phyloP scores from a whole-genome alignment of 2,329 filamentous ascomycete species.

The Sphaerulina musiva region DNA sequence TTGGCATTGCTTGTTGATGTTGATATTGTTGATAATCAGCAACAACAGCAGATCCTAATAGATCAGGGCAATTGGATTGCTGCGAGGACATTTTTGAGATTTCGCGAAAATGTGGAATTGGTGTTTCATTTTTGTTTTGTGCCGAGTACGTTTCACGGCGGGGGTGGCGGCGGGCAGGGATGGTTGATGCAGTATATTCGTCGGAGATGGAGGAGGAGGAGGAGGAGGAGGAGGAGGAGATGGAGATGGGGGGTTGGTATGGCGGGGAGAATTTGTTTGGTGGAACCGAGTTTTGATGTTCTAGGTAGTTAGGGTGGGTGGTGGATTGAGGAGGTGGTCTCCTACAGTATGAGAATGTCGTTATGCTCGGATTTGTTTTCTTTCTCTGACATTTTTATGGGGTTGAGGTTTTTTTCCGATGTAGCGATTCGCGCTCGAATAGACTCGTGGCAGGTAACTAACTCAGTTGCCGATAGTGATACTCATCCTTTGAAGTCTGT shows the following conservation, averaged over 20 bases:
- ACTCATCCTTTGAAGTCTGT: too few relatives aligned
- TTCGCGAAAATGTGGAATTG: slow-evolving; percentile 6
- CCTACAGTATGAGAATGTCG: background rate
- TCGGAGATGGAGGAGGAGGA: background rate
- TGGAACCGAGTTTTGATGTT: background rate
- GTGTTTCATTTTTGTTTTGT: slow-evolving; percentile 11
- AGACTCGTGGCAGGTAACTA: too few relatives aligned
- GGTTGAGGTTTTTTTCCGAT: too few relatives aligned
- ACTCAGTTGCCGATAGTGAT: too few relatives aligned
- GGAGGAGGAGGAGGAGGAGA: background rate
- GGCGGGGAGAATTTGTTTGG: background rate
- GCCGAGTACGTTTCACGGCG: background rate
- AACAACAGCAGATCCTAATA: slow-evolving; percentile 7
- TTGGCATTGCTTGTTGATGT: background rate
- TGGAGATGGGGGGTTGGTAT: background rate
- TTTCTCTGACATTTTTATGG: too few relatives aligned
- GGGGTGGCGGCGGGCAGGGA: background rate
- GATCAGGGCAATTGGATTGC: slow-evolving; percentile 15
- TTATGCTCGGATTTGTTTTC: too few relatives aligned
- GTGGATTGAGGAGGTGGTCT: background rate
- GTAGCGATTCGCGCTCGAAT: too few relatives aligned
- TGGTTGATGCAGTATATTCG: background rate
- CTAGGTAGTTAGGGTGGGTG: background rate
- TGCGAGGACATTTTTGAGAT: slow-evolving; percentile 11
- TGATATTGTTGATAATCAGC: too few relatives aligned